phyloP scores from a whole-genome alignment of 1,284 basidiomycete species.

The Fomes fomentarius region DNA sequence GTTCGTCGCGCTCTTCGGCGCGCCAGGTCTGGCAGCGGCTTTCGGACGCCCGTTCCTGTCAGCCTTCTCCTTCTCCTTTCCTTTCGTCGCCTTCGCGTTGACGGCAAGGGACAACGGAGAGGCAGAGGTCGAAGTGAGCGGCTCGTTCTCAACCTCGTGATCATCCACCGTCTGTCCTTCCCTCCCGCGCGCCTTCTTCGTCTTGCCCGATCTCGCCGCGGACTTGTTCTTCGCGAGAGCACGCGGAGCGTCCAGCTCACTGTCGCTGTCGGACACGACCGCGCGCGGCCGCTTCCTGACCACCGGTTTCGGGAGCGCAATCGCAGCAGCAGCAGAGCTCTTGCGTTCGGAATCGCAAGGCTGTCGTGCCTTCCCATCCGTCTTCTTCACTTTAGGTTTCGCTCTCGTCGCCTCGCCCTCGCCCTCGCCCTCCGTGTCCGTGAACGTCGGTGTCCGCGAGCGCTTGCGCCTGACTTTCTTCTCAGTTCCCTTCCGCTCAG shows the following conservation, averaged over 20 bases:
- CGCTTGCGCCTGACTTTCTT: not conserved
- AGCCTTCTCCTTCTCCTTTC: not conserved
- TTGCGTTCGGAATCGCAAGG: too few relatives aligned
- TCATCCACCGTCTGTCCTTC: constrained; percentile 3
- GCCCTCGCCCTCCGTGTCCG: constrained; percentile 9
- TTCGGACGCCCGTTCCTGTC: not conserved
- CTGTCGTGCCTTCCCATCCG: too few relatives aligned
- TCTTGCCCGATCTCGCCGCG: constrained; percentile 1
- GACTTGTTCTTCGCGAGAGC: not conserved
- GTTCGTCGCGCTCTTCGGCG: constrained; percentile 23
- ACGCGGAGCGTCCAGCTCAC: constrained; percentile 6
- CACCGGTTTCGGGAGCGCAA: not conserved
- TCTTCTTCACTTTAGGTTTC: not conserved
- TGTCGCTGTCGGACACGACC: constrained; percentile 23
- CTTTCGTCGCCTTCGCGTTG: not conserved
- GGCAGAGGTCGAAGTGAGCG: not conserved
- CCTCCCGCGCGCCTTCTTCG: not conserved
- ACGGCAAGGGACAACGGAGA: not conserved
- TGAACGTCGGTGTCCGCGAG: constrained; percentile 1
- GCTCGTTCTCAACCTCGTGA: constrained; percentile 17
- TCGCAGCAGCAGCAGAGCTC: not conserved
- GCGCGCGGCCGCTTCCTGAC: constrained; percentile 20
- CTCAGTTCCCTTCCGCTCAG: not conserved
- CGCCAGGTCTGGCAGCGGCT: not conserved
- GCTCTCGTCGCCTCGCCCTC: not conserved